phyloP scores from a whole-genome alignment of 257 asterid genomes.

The Nicotiana tabacum region DNA sequence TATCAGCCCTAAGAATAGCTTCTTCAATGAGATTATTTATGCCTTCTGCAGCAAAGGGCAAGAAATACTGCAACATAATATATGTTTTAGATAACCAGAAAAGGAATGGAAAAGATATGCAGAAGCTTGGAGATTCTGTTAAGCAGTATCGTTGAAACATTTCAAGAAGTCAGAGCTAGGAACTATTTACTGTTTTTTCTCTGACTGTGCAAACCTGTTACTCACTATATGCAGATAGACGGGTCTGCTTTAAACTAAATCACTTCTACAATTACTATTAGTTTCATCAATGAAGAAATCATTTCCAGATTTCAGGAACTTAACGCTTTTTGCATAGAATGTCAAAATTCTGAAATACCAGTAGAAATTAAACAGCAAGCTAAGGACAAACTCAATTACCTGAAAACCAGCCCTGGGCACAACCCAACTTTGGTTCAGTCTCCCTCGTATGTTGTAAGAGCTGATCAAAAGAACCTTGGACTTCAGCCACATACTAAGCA shows the following conservation, averaged over 20 bases:
- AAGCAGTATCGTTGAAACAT: not conserved
- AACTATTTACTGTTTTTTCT: not conserved
- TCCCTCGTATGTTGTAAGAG: slow-evolving; percentile 74
- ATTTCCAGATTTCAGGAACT: not conserved
- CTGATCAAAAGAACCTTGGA: slow-evolving; percentile 66
- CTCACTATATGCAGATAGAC: not conserved
- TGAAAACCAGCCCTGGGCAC: slow-evolving; percentile 95
- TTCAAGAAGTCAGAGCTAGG: not conserved
- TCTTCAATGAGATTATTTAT: slow-evolving; percentile 86
- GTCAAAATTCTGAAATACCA: not conserved
- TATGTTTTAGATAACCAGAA: slow-evolving; percentile 13
- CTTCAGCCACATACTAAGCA: slow-evolving; percentile 84
- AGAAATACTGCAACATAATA: slow-evolving; percentile 70
- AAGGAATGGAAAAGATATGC: not conserved
- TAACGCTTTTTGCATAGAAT: not conserved
- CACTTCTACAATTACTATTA: not conserved
- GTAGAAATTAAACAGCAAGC: not conserved
- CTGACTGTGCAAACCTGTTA: not conserved
- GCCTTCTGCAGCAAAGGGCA: slow-evolving; percentile 83
- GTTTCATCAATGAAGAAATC: not conserved
- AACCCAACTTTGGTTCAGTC: slow-evolving; percentile 67
- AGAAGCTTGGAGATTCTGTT: not conserved
- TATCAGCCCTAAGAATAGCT: slow-evolving; percentile 88
- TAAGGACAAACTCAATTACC: slow-evolving; percentile 26
- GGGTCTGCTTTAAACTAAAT: not conserved